A percentile compares a stretch with the other conserved stretches of the same genome.
Conservation (phyloP, 2,329 filamentous ascomycete genomes). For the Fusarium zealandicum region DNA sequence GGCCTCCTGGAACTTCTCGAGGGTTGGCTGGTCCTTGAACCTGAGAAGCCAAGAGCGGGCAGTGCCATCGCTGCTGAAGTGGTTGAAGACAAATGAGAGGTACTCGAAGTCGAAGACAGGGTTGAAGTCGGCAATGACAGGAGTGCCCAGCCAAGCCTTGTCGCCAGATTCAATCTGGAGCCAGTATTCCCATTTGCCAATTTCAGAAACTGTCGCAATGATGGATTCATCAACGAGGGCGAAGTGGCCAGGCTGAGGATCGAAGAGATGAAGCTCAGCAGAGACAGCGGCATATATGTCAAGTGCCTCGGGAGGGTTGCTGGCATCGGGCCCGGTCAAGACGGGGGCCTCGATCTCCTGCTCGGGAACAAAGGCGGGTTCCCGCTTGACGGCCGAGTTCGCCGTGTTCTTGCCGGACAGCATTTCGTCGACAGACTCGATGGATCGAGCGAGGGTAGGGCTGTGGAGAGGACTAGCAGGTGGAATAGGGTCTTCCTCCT, state of each 20-base stretch:
- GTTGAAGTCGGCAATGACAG: slow-evolving; percentile 89
- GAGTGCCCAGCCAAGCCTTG: slow-evolving; percentile 85
- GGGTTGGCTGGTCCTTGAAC: slow-evolving; percentile 81
- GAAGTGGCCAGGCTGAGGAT: slow-evolving; percentile 87
- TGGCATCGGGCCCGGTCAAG: slow-evolving; percentile 32
- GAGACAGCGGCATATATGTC: slow-evolving; percentile 78
- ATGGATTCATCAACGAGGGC: slow-evolving; percentile 78
- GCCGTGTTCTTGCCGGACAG: slow-evolving; percentile 54
- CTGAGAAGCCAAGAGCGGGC: slow-evolving; percentile 95
- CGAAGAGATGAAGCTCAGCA: slow-evolving; percentile 91
- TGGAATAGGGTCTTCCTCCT: slow-evolving; percentile 68
- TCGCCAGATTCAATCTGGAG: slow-evolving; percentile 80
- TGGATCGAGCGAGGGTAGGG: slow-evolving; percentile 61
- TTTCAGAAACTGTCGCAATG: slow-evolving; percentile 80
- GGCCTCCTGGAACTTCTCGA: slow-evolving; percentile 90
- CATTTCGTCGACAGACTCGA: slow-evolving; percentile 66
- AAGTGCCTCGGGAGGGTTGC: slow-evolving; percentile 67
- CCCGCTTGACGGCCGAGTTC: slow-evolving; percentile 57
- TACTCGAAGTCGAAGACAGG: slow-evolving; percentile 99
- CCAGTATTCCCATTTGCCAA: slow-evolving; percentile 95
- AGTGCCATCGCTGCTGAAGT: slow-evolving; percentile 85
- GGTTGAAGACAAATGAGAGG: slow-evolving; percentile 99
- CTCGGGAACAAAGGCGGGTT: slow-evolving; percentile 43
- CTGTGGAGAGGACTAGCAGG: slow-evolving; percentile 69
- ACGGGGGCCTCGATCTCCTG: slow-evolving; percentile 44